Evolutionary conservation across 2,329 filamentous ascomycete genomes (phyloP).

Genomic region (Arthroderma uncinatum): DNA sequence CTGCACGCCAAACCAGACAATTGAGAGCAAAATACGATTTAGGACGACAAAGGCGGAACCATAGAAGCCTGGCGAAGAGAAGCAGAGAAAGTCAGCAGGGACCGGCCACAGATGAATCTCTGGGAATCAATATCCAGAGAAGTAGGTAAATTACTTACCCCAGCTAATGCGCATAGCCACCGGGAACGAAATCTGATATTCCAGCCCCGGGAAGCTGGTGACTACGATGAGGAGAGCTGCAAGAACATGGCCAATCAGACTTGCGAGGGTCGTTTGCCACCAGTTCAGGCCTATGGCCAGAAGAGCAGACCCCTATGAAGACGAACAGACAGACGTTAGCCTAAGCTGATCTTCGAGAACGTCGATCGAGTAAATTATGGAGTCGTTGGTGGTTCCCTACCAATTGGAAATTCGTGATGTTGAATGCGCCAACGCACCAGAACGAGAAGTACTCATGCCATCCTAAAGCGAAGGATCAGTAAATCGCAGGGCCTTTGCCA

Average conservation of each 20-base stretch:
- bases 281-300: conserved; percentile 25
- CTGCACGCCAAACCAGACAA: conserved; percentile 19
- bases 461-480: conserved; percentile 27
- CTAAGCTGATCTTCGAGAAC: background rate
- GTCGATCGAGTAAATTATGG: background rate
- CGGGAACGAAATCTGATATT: conserved; percentile 37
- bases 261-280: conserved; percentile 26
- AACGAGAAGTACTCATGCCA: conserved; percentile 37
- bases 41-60: conserved; percentile 32
- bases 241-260: conserved; percentile 25
- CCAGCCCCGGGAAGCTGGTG: conserved; percentile 31
- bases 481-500: background rate
- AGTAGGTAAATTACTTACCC: conserved; percentile 29
- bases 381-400: background rate
- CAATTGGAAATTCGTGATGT: conserved; percentile 25
- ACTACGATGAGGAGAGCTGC: conserved; percentile 29
- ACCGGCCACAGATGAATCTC: too few relatives aligned
- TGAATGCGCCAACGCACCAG: conserved; percentile 39
- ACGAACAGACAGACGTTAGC: background rate
- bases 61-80: conserved; percentile 18
- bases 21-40: conserved; percentile 33
- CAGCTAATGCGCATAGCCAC: conserved; percentile 33
- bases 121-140: conserved; percentile 8
- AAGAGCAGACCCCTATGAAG: conserved; percentile 26
- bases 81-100: background rate